These are phyloP conservation scores for Alternaria triticina DNA, from an alignment of 2,329 filamentous ascomycete species.

Conservation along the genomic window DNA sequence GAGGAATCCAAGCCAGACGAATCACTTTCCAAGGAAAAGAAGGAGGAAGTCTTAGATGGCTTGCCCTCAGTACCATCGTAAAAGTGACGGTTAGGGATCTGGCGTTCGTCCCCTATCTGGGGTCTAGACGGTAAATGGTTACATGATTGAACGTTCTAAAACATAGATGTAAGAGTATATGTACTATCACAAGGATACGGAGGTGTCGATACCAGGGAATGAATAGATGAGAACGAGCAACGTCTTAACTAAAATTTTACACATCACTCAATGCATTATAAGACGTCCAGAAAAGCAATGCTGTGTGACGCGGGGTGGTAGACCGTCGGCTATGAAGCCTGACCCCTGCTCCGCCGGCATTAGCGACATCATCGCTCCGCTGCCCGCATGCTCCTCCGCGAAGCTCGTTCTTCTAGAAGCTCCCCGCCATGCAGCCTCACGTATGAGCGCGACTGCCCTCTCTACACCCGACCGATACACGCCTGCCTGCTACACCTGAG, in stretches of 20 bases:
- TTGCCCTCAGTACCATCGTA: slow-evolving; percentile 9
- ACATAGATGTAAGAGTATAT: slow-evolving; percentile 3
- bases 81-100: not conserved
- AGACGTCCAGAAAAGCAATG: not conserved
- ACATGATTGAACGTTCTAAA: not conserved
- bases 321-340: not conserved
- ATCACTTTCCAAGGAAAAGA: slow-evolving; percentile 1
- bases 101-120: not conserved
- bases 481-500: not conserved
- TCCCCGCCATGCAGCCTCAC: slow-evolving; percentile 22
- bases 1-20: slow-evolving; percentile 1
- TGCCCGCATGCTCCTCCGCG: slow-evolving; percentile 22
- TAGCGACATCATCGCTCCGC: slow-evolving; percentile 12
- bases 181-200: not conserved
- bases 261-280: not conserved
- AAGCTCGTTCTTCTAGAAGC: slow-evolving; percentile 11
- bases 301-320: slow-evolving; percentile 1
- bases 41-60: slow-evolving; percentile 3
- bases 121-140: not conserved
- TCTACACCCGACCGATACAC: not conserved
- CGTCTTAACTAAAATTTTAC: not conserved
- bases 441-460: not conserved
- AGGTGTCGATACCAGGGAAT: not conserved
- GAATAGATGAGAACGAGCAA: not conserved
- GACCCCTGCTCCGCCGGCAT: slow-evolving; percentile 14